phyloP scores from a whole-genome alignment of 1,284 basidiomycete species.

The Cystobasidiaceae sp. region DNA sequence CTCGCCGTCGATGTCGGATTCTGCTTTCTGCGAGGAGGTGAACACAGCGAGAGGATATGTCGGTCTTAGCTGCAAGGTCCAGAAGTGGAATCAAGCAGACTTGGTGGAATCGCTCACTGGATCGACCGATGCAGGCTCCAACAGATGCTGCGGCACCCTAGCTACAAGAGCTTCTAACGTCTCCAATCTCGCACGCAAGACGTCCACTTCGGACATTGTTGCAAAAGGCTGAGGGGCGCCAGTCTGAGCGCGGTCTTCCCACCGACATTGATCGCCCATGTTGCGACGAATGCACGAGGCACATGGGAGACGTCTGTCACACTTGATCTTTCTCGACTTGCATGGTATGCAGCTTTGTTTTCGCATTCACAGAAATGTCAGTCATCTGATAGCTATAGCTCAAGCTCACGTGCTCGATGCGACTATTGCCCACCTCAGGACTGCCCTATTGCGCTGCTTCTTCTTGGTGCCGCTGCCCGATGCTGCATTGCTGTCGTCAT shows the following conservation, averaged over 20 bases:
- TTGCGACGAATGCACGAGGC: not conserved
- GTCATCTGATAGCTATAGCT: not conserved
- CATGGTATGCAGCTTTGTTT: not conserved
- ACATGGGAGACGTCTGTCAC: slow-evolving; percentile 7
- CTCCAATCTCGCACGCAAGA: slow-evolving; percentile 4
- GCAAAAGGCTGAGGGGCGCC: slow-evolving; percentile 28
- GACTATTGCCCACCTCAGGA: not conserved
- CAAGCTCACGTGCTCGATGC: not conserved
- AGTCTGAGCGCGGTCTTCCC: slow-evolving; percentile 17
- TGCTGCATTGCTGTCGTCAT: not conserved
- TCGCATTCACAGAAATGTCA: not conserved
- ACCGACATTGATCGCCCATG: slow-evolving; percentile 7
- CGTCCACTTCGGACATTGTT: not conserved
- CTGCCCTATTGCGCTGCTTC: slow-evolving; percentile 6
- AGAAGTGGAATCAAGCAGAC: not conserved
- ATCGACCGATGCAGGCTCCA: slow-evolving; percentile 5
- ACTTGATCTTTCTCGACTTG: not conserved
- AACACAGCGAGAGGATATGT: not conserved
- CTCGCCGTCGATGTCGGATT: not conserved
- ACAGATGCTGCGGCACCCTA: slow-evolving; percentile 2
- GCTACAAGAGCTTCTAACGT: not conserved
- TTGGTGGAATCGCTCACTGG: not conserved
- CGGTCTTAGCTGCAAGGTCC: not conserved
- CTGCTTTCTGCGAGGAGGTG: not conserved
- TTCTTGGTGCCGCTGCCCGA: not conserved